Base-by-base conservation (phyloP, 2,329 filamentous ascomycete species). In the Hymenoscyphus repandus region DNA sequence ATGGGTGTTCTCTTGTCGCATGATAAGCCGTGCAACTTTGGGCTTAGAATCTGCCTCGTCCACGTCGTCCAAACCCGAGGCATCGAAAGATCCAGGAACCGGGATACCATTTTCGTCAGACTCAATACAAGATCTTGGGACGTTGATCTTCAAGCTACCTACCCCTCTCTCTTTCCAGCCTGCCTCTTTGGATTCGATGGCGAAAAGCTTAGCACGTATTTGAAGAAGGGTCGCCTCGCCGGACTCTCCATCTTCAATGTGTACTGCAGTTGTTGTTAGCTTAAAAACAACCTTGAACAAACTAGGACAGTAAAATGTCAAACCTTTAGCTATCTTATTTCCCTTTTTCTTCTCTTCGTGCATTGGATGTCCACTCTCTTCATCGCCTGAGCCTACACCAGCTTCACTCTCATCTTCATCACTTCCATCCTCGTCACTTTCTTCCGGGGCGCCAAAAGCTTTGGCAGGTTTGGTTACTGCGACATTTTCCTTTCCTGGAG, bases 1-100 rank as follows among this genome's bases (percentile, higher is more conserved):
- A 62, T 91, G 83, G 1, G 89, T 93, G 53, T 90, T 90, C 63
- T 96, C 91, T 59, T 95, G 90, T 15, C 92, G 85, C 83, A 96
- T 90, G 54, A 97, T 79, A 58, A 97, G 79, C 38, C 92, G 86
- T 20, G 85, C 77, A 50, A 80, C 53, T 58, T 60, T 73, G 46
- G 72, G 61, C 38, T 52, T 57, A 36, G 59, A 60, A 36, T 61
- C 64, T 17, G 59, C 17, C 15, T 45, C 61, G 17, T 64, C 58
- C 10, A 66, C 67, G 1, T 73, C 70, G 15, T 76, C 72, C 2
- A 74, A 68, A 45, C 76, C 74, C 5, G 79, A 81, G 15, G 74
- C 73, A 58, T 83, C 78, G 50, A 83, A 83, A 13, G 73, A 75
- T 20, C 74, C 74, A 1, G 77, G 70, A 17, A 47, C 30, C 15